Percentiles rank a stretch among this genome's conserved stretches.
phyloP scores from a whole-genome alignment of 1,284 basidiomycete species.

The Malassezia globosa region DNA sequence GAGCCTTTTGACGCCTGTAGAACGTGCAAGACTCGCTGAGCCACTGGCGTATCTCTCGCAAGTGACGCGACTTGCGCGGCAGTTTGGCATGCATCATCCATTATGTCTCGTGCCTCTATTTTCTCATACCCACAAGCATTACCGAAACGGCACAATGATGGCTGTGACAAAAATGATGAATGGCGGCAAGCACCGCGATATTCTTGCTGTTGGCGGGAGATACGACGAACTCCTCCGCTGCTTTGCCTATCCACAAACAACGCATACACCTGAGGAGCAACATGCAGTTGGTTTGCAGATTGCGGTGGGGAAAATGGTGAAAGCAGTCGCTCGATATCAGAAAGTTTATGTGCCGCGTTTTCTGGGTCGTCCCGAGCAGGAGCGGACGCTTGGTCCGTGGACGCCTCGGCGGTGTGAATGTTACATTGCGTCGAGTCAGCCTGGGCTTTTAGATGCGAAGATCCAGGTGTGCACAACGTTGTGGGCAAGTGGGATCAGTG shows the following conservation, averaged over 20 bases:
- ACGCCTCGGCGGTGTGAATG: slow-evolving; percentile 68
- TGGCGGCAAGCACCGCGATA: slow-evolving; percentile 57
- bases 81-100: slow-evolving; percentile 57
- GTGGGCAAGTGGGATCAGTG: slow-evolving; percentile 70
- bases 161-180: slow-evolving; percentile 55
- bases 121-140: slow-evolving; percentile 56
- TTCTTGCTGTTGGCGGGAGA: slow-evolving; percentile 65
- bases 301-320: slow-evolving; percentile 65
- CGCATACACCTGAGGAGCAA: slow-evolving; percentile 48
- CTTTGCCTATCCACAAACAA: slow-evolving; percentile 52
- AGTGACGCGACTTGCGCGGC: slow-evolving; percentile 56
- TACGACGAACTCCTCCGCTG: slow-evolving; percentile 64
- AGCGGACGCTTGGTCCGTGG: slow-evolving; percentile 74
- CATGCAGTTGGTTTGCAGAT: slow-evolving; percentile 66
- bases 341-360: slow-evolving; percentile 63
- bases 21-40: slow-evolving; percentile 30
- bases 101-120: slow-evolving; percentile 61
- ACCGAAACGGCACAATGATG: slow-evolving; percentile 63
- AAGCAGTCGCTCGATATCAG: slow-evolving; percentile 55
- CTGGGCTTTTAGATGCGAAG: slow-evolving; percentile 63
- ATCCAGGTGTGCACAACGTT: slow-evolving; percentile 65
- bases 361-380: slow-evolving; percentile 56
- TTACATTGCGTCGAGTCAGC: slow-evolving; percentile 63
- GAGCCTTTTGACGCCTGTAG: slow-evolving; percentile 27
- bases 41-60: slow-evolving; percentile 56